Evolutionary conservation across 1,139 yeast genomes (phyloP).

Genomic region (Yamadazyma atmosphaerica): DNA sequence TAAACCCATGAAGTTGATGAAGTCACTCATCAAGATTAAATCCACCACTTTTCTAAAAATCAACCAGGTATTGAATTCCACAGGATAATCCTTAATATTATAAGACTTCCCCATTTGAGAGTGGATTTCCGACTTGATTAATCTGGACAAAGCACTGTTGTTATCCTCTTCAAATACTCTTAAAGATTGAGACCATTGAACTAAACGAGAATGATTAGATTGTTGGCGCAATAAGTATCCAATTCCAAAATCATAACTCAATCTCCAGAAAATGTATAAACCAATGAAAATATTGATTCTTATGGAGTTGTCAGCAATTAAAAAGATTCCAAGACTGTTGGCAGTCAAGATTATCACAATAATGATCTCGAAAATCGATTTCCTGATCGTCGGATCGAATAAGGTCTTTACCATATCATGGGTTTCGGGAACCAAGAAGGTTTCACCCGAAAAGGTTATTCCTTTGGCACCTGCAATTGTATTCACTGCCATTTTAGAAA

Average conservation of each 20-base stretch:
- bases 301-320: slow-evolving; percentile 24
- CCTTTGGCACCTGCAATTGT: slow-evolving; percentile 40
- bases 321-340: slow-evolving; percentile 53
- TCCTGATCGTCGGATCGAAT: slow-evolving; percentile 73
- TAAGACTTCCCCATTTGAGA: slow-evolving; percentile 63
- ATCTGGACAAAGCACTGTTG: slow-evolving; percentile 35
- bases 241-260: slow-evolving; percentile 76
- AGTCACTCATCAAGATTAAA: slow-evolving; percentile 83
- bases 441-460: slow-evolving; percentile 47
- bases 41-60: slow-evolving; percentile 80
- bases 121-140: slow-evolving; percentile 46
- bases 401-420: slow-evolving; percentile 85
- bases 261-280: slow-evolving; percentile 74
- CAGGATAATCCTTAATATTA: slow-evolving; percentile 54
- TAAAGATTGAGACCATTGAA: slow-evolving; percentile 51
- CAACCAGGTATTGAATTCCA: slow-evolving; percentile 84
- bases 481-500: slow-evolving; percentile 11
- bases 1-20: slow-evolving; percentile 70
- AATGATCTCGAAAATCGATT: slow-evolving; percentile 63
- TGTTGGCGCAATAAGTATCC: slow-evolving; percentile 71
- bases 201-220: slow-evolving; percentile 58
- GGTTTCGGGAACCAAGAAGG: slow-evolving; percentile 73
- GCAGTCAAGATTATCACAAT: slow-evolving; percentile 54
- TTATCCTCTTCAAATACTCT: slow-evolving; percentile 46
- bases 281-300: slow-evolving; percentile 50